Percentiles rank a stretch among this genome's conserved stretches.
These are phyloP conservation scores for Lactifluus hygrophoroides DNA, from an alignment of 768 basidiomycete species.

Conservation along the genomic window DNA sequence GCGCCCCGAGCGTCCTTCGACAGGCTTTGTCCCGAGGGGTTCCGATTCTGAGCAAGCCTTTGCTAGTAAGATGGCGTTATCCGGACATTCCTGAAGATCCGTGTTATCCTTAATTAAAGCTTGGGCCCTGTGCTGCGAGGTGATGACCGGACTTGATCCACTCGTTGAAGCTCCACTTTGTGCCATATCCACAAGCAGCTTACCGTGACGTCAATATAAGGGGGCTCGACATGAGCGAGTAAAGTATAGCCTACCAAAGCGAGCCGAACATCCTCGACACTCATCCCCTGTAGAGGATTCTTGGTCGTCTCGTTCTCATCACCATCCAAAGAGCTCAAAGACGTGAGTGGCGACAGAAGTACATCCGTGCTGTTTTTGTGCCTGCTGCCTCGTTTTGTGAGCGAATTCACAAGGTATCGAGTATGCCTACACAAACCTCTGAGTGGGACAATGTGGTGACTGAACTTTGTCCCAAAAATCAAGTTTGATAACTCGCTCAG, in stretches of 20 bases:
- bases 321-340: conserved; percentile 19
- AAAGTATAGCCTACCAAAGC: conserved; percentile 14
- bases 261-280: conserved; percentile 18
- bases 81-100: not conserved
- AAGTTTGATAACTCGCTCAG: conserved; percentile 82
- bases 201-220: not conserved
- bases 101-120: not conserved
- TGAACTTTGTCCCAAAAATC: conserved; percentile 89
- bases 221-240: not conserved
- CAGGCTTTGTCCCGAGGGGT: not conserved
- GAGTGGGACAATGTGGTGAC: not conserved
- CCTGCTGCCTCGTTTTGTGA: not conserved
- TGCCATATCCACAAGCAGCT: conserved; percentile 19
- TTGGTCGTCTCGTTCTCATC: conserved; percentile 10
- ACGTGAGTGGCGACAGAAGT: conserved; percentile 26
- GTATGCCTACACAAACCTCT: conserved; percentile 4
- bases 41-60: not conserved
- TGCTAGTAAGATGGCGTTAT: not conserved
- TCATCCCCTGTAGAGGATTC: conserved; percentile 5
- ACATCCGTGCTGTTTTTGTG: conserved; percentile 11
- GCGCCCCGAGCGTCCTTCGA: conserved; percentile 12
- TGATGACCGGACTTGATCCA: not conserved
- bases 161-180: not conserved
- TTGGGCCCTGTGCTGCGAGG: not conserved
- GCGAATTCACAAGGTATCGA: not conserved